Evolutionary conservation across 495 filamentous ascomycete species (phyloP), one percentile per base, ranked within the genome.

Genomic region (Cercophora samala): DNA sequence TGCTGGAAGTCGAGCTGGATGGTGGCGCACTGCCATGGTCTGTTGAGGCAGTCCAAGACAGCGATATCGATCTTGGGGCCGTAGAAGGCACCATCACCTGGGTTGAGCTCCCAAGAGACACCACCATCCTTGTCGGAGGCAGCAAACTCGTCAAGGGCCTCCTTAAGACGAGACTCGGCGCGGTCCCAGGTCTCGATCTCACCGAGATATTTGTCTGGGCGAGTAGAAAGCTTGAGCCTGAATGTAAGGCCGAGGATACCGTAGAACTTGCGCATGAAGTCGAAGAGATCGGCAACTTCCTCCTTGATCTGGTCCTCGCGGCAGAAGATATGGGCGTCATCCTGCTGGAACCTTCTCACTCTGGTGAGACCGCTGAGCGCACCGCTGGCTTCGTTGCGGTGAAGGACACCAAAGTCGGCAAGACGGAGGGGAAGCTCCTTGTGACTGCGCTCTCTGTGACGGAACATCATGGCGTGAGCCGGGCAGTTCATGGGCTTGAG

Each of bases 401-500:
- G 95, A 61, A 99, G 83, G 46, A 97, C 91, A 74, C 93, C 92
- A 81, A 98, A 99, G 75, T 99, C 95, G 22, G 96, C 94, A 78
- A 96, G 86, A 69, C 93, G 83, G 77, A 94, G 85, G 60, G 95
- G 95, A 64, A 98, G 79, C 73, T 99, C 93, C 66, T 90, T 83
- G 80, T 99, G 95, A 87, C 93, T 70, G 89, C 85, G 69, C 90
- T 93, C 62, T 25, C 74, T 64, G 64, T 76, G 74, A 29, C 74
- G 71, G 69, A 76, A 76, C 73, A 76, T 75, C 74, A 76, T 71
- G 6, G 74, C 74, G 25, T 76, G 74, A 24, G 74, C 74, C 3
- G 96, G 95, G 79, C 95, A 99, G 79, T 98, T 98, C 95, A 99
- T 99, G 42, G 96, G 95, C 81, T 99, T 99, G 53, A 99, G 84